Base-by-base conservation (phyloP, 2,329 filamentous ascomycete species). In the Talaromyces sp. region DNA sequence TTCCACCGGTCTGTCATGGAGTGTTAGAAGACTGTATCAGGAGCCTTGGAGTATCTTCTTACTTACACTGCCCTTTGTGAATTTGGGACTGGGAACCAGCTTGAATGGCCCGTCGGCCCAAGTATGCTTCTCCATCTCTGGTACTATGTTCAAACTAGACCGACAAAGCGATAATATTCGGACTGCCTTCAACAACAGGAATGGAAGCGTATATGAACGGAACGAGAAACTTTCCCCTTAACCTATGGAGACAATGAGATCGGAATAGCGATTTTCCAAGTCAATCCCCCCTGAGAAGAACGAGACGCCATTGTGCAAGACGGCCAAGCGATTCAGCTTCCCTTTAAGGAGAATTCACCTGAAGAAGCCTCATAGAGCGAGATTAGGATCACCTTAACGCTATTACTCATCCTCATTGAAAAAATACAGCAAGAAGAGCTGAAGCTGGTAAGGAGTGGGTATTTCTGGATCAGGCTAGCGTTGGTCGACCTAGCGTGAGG, bases 51-150 rank as follows among this genome's bases (percentile, higher is more conserved):
- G 7, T 11, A 11, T 29, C 15, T 56, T 56, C 51, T 36, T 22
- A 19, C 51, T 56, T 36, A 56, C 51, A 36, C 31, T 56, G 51
- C 51, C 51, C 51, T 56, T 56, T 7, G 51, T 56, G 29, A 56
- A 56, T 22, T 56, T 56, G 29, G 51, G 51, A 29, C 29, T 56
- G 25, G 51, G 51, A 11, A 56, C 51, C 7, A 56, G 15, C 29
- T 56, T 29, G 51, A 56, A 56, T 36, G 51, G 51, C 3, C 51
- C 51, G 17, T 56, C 51, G 17, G 29, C 51, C 51, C 51, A 56
- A 29, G 15, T 56, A 31, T n/a, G 11, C 27, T 56, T 36, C 13
- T 17, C 51, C 51, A 56, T 56, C 17, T 3, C 51, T 56, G 29
- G 17, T 13, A 56, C 1, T 45, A 49, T 49, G 19, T 49, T 13